A percentile compares a stretch with the other conserved stretches of the same genome.
Conservation (phyloP, 2,329 filamentous ascomycete genomes). For the Aspergillus sergii region DNA sequence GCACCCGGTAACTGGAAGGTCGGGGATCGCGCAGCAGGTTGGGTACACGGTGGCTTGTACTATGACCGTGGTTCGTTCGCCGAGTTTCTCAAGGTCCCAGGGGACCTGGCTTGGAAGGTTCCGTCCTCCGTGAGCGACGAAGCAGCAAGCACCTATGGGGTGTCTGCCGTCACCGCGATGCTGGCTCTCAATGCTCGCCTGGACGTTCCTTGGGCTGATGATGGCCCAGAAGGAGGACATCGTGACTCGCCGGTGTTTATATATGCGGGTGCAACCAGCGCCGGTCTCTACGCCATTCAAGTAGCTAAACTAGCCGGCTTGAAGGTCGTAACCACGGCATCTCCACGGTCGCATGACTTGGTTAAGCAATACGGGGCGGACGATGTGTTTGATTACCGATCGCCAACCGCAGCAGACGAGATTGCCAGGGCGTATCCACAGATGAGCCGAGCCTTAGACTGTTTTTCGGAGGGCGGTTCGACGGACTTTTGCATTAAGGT, state of each 20-base stretch:
- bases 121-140: not conserved
- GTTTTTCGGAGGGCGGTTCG: not conserved
- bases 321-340: slow-evolving; percentile 12
- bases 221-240: not conserved
- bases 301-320: slow-evolving; percentile 14
- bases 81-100: not conserved
- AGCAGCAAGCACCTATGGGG: not conserved
- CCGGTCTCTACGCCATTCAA: slow-evolving; percentile 15
- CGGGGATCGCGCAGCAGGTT: slow-evolving; percentile 9
- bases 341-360: slow-evolving; percentile 16
- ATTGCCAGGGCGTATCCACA: not conserved
- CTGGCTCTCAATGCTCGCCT: not conserved
- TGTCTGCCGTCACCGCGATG: not conserved
- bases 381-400: not conserved
- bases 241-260: slow-evolving; percentile 8
- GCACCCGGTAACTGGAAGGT: not conserved
- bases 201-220: not conserved
- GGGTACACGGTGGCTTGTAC: slow-evolving; percentile 5
- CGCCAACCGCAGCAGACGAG: not conserved
- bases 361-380: slow-evolving; percentile 14
- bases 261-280: slow-evolving; percentile 12
- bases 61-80: not conserved
- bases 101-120: not conserved
- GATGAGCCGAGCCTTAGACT: not conserved
- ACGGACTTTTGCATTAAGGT: not conserved